A percentile compares a stretch with the other conserved stretches of the same genome.
Conservation (phyloP, 352 stramenopile species). For the Pythium phragmiticola region DNA sequence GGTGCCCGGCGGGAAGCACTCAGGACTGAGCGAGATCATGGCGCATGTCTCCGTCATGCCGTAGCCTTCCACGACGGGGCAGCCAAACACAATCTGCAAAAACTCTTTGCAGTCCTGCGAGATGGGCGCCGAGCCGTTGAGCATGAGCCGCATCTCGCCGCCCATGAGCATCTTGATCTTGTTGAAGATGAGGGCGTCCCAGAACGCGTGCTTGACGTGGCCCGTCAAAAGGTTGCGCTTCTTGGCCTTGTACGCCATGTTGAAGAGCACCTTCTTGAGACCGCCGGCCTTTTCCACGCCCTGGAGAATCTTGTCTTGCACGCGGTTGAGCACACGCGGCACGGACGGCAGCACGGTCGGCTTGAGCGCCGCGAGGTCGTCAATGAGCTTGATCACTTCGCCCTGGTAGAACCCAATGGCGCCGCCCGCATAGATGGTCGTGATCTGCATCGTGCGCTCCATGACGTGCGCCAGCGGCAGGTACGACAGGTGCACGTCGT, state of each 20-base stretch:
- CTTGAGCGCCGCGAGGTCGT: conserved; percentile 89
- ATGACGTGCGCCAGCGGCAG: conserved; percentile 96
- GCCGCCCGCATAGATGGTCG: conserved; percentile 82
- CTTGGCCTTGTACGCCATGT: conserved; percentile 47
- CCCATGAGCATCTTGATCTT: conserved; percentile 93
- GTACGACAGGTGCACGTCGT: conserved; percentile 68
- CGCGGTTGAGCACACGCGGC: conserved; percentile 91
- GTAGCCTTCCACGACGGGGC: conserved; percentile 93
- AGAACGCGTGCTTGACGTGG: conserved; percentile 71
- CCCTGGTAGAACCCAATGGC: conserved; percentile 74
- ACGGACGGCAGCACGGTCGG: conserved; percentile 92
- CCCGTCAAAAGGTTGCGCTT: conserved; percentile 29
- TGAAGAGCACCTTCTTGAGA: conserved; percentile 36
- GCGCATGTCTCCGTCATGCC: conserved; percentile 90
- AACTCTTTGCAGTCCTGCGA: conserved; percentile 93
- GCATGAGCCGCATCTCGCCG: conserved; percentile 87
- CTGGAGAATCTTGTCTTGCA: conserved; percentile 80
- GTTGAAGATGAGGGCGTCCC: conserved; percentile 94
- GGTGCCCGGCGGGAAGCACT: conserved; percentile 46
- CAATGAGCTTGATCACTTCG: conserved; percentile 88
- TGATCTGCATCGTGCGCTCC: conserved; percentile 87
- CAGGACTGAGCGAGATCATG: conserved; percentile 37
- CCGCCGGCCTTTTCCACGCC: conserved; percentile 30
- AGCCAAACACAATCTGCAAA: conserved; percentile 91
- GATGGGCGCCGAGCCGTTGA: conserved; percentile 93